Evolutionary conservation across 2,329 filamentous ascomycete genomes (phyloP), one percentile per base, ranked within the genome.

Genomic region (Phialocephala subalpina): DNA sequence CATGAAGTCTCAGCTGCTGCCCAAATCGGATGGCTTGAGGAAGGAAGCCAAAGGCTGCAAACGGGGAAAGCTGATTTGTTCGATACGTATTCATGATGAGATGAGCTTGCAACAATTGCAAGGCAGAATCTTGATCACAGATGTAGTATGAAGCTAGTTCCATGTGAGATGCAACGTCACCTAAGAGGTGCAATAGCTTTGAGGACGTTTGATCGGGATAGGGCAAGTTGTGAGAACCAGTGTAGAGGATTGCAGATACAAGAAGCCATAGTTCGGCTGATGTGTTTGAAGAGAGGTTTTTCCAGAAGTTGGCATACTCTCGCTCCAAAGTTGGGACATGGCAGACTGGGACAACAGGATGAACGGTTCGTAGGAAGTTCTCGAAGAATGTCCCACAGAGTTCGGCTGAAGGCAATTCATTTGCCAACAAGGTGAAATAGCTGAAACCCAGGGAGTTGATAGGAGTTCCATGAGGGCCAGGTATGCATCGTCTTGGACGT

Each of bases 91-190:
- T 66, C 35, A 63, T 61, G 29, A 66, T 60, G 20, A 66, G 22
- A 35, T 63, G 63, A 45, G 55, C 60, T 60, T 66, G 64, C 9
- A 66, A 55, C 7, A 64, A 16, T n/a, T 64, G 62, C n/a, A 66
- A 27, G 2, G 47, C 53, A 22, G 60, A 35, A 16, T 16, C 18
- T 20, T 22, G 18, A n/a, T 60, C n/a, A 18, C 56, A 33, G 16
- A 60, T 35, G 29, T 56, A 57, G 20, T 63, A 63, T 20, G 55
- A 58, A n/a, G 60, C 42, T 3, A 49, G 20, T 22, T 49, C 45
- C n/a, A 49, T 7, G 7, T 49, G 45, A 22, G n/a, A 22, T 22
- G 45, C 45, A 22, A 49, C 20, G 3, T 49, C n/a, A 14, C 20
- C 22, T n/a, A 22, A 49, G 9, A 49, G 20, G 18, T 49, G 45